phyloP scores from a whole-genome alignment of 306 rosid species.

The Vigna trinervia region DNA sequence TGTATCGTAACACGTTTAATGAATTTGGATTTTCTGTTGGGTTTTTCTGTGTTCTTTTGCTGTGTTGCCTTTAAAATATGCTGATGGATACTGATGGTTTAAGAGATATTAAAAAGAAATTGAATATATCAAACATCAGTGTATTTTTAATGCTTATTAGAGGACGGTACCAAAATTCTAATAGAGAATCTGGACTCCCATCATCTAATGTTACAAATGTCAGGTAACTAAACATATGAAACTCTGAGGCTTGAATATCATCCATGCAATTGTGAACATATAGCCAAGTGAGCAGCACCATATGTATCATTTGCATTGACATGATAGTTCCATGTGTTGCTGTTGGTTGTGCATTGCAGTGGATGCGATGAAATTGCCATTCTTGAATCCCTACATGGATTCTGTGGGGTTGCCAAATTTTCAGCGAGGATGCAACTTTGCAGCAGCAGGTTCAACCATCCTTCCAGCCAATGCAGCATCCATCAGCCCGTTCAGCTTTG shows the following conservation, averaged over 20 bases:
- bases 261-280: neutral
- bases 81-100: too few species aligned
- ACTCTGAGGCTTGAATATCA: neutral
- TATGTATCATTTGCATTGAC: slow-evolving; percentile 1
- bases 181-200: too few species aligned
- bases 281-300: neutral
- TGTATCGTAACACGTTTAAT: too few species aligned
- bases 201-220: neutral
- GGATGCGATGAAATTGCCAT: slow-evolving; percentile 77
- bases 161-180: too few species aligned
- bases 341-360: slow-evolving; percentile 48
- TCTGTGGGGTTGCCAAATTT: slow-evolving; percentile 73
- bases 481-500: slow-evolving; percentile 67
- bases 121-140: too few species aligned
- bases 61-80: too few species aligned
- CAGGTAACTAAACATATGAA: neutral
- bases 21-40: too few species aligned
- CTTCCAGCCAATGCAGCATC: slow-evolving; percentile 74
- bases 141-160: too few species aligned
- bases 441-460: slow-evolving; percentile 72
- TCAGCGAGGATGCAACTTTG: slow-evolving; percentile 70
- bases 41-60: too few species aligned
- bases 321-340: neutral
- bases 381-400: slow-evolving; percentile 70
- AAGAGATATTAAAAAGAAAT: too few species aligned